These are phyloP conservation scores for Fraxinus dipetala DNA, from an alignment of 305 asterid genomes.

Conservation along the genomic window DNA sequence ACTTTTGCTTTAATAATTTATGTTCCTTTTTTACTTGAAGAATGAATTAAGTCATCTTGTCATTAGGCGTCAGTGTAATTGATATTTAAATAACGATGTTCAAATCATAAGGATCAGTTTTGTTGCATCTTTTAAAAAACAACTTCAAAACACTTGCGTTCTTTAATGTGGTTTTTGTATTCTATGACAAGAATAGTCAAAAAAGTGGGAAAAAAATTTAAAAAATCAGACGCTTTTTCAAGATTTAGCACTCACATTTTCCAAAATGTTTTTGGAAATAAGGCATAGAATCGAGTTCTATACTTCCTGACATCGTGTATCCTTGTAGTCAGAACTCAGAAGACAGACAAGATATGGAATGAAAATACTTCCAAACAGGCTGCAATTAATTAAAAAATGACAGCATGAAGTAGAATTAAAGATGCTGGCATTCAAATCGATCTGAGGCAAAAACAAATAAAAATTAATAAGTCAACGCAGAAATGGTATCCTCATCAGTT, in stretches of 20 bases:
- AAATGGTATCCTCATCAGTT: background rate
- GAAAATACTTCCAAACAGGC: background rate
- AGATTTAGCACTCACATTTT: background rate
- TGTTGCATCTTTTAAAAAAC: constrained; percentile 6
- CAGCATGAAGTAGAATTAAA: background rate
- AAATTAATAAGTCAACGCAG: background rate
- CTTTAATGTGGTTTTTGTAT: background rate
- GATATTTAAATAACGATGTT: background rate
- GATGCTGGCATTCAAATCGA: background rate
- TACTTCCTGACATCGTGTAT: background rate
- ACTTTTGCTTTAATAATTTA: background rate
- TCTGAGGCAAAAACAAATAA: background rate
- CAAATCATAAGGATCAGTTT: background rate
- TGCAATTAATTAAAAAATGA: background rate
- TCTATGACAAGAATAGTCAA: background rate
- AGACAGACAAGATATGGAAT: background rate
- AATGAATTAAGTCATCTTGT: background rate
- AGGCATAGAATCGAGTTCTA: background rate
- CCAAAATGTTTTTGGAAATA: background rate
- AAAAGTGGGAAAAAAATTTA: background rate
- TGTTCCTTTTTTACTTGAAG: background rate
- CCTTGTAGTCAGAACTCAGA: background rate
- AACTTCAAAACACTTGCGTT: background rate
- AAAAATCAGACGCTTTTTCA: background rate
- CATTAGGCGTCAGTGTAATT: background rate